These are phyloP conservation scores for Uncinocarpus reesii DNA, from an alignment of 2,329 filamentous ascomycete genomes.

Conservation along the genomic window DNA sequence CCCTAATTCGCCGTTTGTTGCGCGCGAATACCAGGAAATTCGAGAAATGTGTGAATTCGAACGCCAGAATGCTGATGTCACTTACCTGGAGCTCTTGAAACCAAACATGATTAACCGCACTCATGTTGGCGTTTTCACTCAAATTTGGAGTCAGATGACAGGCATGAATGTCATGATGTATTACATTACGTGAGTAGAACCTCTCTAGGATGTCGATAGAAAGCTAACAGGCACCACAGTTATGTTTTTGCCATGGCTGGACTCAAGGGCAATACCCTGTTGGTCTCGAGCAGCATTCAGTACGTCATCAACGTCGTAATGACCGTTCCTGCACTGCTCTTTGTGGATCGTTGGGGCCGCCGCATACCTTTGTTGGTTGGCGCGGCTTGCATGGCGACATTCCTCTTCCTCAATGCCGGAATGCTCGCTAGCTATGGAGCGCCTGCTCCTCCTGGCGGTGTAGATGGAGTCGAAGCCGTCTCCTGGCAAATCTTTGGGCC, in stretches of 20 bases:
- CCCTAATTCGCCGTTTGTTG: constrained; percentile 53
- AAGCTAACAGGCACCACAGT: constrained; percentile 14
- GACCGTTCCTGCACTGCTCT: constrained; percentile 66
- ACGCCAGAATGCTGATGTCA: constrained; percentile 56
- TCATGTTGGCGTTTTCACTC: constrained; percentile 59
- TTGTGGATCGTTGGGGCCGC: constrained; percentile 65
- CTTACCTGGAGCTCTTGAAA: constrained; percentile 60
- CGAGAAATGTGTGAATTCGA: constrained; percentile 65
- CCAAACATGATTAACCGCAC: constrained; percentile 66
- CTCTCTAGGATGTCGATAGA: neutral
- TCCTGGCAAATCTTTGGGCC: constrained; percentile 31
- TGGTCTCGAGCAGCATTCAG: constrained; percentile 59
- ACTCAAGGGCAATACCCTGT: constrained; percentile 47
- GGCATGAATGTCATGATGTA: constrained; percentile 72
- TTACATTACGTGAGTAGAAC: constrained; percentile 45
- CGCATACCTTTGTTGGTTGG: constrained; percentile 57
- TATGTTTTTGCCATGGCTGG: constrained; percentile 66
- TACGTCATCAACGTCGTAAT: constrained; percentile 72
- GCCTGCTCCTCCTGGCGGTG: constrained; percentile 20
- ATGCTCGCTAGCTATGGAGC: constrained; percentile 39
- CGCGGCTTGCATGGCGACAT: constrained; percentile 50
- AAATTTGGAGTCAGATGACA: constrained; percentile 66
- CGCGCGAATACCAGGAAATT: constrained; percentile 60
- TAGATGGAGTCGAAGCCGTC: constrained; percentile 26
- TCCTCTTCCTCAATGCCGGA: constrained; percentile 37